These are phyloP conservation scores for Podaxis sp. DNA, from an alignment of 768 basidiomycete species.

Conservation along the genomic window DNA sequence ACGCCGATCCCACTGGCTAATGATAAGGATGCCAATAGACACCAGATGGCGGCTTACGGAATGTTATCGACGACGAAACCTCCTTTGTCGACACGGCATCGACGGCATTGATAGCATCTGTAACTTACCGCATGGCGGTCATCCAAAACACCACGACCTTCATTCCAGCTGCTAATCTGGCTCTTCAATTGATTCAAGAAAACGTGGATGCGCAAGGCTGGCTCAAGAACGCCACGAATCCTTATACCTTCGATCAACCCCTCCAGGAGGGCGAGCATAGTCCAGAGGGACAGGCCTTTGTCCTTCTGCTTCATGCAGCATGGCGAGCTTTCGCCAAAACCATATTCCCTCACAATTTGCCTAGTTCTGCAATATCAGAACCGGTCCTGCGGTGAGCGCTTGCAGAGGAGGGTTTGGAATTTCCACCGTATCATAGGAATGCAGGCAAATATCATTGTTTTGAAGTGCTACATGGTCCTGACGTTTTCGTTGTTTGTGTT, in stretches of 20 bases:
- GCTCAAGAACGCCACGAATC: constrained; percentile 49
- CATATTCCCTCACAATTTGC: neutral
- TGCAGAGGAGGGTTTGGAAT: too few species aligned
- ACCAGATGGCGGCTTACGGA: constrained; percentile 46
- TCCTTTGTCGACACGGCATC: constrained; percentile 55
- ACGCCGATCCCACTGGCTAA: neutral
- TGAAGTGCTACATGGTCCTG: too few species aligned
- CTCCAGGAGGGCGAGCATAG: constrained; percentile 36
- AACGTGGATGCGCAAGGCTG: constrained; percentile 42
- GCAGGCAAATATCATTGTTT: too few species aligned
- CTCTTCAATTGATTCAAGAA: constrained; percentile 33
- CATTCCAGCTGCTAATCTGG: constrained; percentile 41
- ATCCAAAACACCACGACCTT: constrained; percentile 37
- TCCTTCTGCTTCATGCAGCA: constrained; percentile 52
- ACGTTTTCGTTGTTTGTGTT: too few species aligned
- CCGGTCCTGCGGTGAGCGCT: too few species aligned
- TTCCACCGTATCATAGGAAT: too few species aligned
- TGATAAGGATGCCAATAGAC: constrained; percentile 26
- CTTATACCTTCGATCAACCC: constrained; percentile 45
- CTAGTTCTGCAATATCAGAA: neutral
- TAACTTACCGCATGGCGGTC: constrained; percentile 53
- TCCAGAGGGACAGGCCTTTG: constrained; percentile 64
- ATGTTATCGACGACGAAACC: constrained; percentile 48
- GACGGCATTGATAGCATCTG: constrained; percentile 57
- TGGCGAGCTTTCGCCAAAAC: constrained; percentile 22